Percentiles rank a stretch among this genome's conserved stretches.
Conservation (phyloP, 805 yeast species). For the Candida boidinii region DNA sequence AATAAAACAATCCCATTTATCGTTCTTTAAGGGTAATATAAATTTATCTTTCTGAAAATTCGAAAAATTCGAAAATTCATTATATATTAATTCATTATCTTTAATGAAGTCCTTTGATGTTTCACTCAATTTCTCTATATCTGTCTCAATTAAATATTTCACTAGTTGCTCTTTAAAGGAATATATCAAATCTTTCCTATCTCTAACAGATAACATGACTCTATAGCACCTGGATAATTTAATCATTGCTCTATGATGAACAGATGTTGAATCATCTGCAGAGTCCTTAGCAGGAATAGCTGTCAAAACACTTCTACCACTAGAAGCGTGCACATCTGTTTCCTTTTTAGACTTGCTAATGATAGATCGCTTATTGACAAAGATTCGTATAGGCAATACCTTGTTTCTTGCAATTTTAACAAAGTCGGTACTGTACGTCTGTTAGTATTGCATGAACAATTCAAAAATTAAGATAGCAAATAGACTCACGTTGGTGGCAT, state of each 20-base stretch:
- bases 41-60: no score
- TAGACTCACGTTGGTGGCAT: constrained; percentile 20
- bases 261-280: no score
- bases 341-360: not conserved
- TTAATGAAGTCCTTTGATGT: no score
- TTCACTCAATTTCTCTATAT: constrained; percentile 13
- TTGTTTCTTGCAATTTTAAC: constrained; percentile 7
- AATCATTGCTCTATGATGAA: constrained; percentile 4
- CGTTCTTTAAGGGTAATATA: no score
- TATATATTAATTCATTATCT: no score
- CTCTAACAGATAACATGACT: constrained; percentile 17
- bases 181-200: constrained; percentile 12
- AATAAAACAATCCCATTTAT: no score
- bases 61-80: no score
- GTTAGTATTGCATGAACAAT: not conserved
- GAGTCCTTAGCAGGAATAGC: no score
- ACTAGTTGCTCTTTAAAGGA: constrained; percentile 11
- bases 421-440: constrained; percentile 13
- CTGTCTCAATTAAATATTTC: constrained; percentile 13
- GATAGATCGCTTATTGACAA: constrained; percentile 13
- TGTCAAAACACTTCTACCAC: no score
- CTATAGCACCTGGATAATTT: constrained; percentile 13
- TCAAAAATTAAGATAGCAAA: not conserved
- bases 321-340: no score
- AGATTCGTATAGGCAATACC: constrained; percentile 18